Base-by-base conservation (phyloP, 1,284 basidiomycete species). In the Schizopora paradoxa region DNA sequence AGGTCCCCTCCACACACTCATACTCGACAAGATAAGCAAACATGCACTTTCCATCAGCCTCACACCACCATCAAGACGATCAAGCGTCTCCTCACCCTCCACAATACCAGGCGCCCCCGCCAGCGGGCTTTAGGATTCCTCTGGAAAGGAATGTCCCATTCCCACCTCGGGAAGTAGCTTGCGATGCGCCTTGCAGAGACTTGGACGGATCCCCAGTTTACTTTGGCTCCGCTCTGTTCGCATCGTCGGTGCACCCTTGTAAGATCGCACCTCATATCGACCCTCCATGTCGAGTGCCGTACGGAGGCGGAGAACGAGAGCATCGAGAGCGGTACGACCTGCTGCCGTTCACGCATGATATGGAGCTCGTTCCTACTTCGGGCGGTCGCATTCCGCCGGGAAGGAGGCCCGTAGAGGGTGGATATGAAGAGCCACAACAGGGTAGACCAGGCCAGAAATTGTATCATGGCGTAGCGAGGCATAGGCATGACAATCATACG, bases 241-340 rank as follows among this genome's bases (percentile, higher is more conserved):
- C 69, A 36, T 68, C 68, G 53, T 75, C 79, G 0, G 82, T 88
- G 2, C 86, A 89, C 52, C 86, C 86, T 6, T 88, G 86, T 73
- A 89, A 89, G 67, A 76, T 89, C 56, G 76, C 66, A 3, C 76
- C 79, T 10, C 60, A 68, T 53, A 69, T 86, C n/a, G 54, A 55
- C 13, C 70, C 75, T 4, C 59, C 71, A 41, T 67, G 79, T 58
- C 63, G 70, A 19, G 80, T 86, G 1, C 68, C 82, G 1, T 86
- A 77, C 55, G 85, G 75, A 6, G 82, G 82, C 5, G 55, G 52
- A 3, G 85, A 88, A 61, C 51, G 67, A 39, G 66, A 63, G 31
- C 85, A 87, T 54, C 45, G 65, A 2, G 84, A 82, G 2, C 66
- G 82, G 27, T 87, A 76, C 54, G 85, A 86, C 59, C 64, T 88